These are phyloP conservation scores for Gilbertella persicaria DNA, from an alignment of 371 early-diverging fungal genomes.

Conservation along the genomic window DNA sequence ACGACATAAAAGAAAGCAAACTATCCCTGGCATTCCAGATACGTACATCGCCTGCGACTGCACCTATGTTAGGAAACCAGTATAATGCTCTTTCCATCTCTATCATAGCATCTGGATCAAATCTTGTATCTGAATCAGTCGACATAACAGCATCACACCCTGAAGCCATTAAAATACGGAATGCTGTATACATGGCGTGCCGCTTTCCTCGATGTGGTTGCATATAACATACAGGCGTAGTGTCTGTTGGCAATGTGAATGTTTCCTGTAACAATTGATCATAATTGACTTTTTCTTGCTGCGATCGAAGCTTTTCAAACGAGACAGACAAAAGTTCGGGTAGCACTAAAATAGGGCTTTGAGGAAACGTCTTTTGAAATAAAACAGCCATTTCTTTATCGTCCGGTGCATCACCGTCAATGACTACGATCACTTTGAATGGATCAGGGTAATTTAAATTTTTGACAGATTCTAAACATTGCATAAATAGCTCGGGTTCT, in stretches of 20 bases:
- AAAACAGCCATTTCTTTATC: conserved; percentile 65
- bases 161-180: conserved; percentile 53
- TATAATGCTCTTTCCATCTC: conserved; percentile 56
- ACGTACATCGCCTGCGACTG: conserved; percentile 67
- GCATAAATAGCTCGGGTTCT: conserved; percentile 55
- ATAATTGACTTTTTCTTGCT: conserved; percentile 2
- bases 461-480: conserved; percentile 58
- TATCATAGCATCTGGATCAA: conserved; percentile 52
- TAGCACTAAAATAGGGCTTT: conserved; percentile 42
- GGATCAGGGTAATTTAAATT: conserved; percentile 55
- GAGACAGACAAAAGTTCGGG: conserved; percentile 49
- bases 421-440: conserved; percentile 56
- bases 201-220: conserved; percentile 67
- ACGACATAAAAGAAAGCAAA: conserved; percentile 61
- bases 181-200: conserved; percentile 69
- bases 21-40: conserved; percentile 59
- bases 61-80: conserved; percentile 57
- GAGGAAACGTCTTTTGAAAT: conserved; percentile 58
- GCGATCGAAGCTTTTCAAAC: conserved; percentile 22
- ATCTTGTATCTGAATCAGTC: conserved; percentile 68
- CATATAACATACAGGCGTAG: conserved; percentile 53
- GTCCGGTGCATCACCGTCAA: conserved; percentile 60
- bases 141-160: conserved; percentile 63
- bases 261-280: conserved; percentile 18
- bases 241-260: conserved; percentile 37